These are phyloP conservation scores for Chlorella vulgaris DNA, from an alignment of 139 green algal genomes.

Conservation along the genomic window DNA sequence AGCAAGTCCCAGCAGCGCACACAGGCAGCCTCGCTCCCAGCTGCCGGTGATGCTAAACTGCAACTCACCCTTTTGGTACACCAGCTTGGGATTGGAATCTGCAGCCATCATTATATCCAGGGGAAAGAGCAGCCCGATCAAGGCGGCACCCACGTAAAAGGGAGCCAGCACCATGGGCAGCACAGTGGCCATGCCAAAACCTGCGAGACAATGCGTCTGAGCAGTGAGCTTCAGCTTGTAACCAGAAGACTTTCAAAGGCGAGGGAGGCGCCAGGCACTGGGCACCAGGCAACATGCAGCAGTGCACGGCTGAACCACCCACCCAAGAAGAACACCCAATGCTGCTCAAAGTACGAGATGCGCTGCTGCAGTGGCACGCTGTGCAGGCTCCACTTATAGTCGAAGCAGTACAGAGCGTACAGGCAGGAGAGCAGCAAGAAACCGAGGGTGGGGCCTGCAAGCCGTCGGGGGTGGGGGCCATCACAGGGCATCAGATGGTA, in stretches of 20 bases:
- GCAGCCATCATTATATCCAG: slow-evolving; percentile 71
- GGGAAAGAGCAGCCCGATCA: slow-evolving; percentile 70
- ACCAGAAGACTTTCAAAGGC: neutral
- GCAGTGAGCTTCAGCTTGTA: neutral
- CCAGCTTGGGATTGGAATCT: slow-evolving; percentile 48
- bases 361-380: slow-evolving; percentile 56
- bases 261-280: neutral
- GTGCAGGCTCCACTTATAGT: slow-evolving; percentile 81
- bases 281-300: too few relatives aligned
- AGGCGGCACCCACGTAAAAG: slow-evolving; percentile 64
- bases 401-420: slow-evolving; percentile 88
- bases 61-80: slow-evolving; percentile 8
- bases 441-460: slow-evolving; percentile 58
- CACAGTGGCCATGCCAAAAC: slow-evolving; percentile 64
- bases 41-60: too few relatives aligned
- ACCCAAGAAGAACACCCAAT: slow-evolving; percentile 81
- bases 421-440: slow-evolving; percentile 75
- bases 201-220: slow-evolving; percentile 33
- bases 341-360: slow-evolving; percentile 72
- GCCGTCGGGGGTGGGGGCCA: neutral
- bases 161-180: slow-evolving; percentile 51
- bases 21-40: too few relatives aligned
- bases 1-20: too few relatives aligned
- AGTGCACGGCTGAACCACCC: neutral
- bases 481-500: too few relatives aligned